Evolutionary conservation across 2,329 filamentous ascomycete genomes (phyloP), one percentile per base, ranked within the genome.

Genomic region (Penicillium sp.): DNA sequence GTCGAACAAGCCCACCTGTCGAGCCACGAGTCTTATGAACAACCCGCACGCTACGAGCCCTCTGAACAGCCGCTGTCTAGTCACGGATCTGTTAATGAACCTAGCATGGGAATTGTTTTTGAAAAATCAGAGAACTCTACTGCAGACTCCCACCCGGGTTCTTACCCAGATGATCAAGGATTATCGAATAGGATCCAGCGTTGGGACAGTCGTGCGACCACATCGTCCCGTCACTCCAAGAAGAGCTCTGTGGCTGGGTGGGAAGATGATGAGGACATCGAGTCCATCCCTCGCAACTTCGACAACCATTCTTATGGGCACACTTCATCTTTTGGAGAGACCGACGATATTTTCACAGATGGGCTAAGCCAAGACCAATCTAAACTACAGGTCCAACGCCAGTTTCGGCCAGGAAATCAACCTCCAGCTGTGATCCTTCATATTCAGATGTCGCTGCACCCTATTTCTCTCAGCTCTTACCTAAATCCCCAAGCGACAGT

Each of bases 401-500:
- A 61, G 29, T 47, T 29, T 49, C 61, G 58, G 37, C 51, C 64
- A 27, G 54, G 60, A 2, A 51, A 62, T 20, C 65, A 70, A 32
- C 59, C 65, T 4, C 71, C 68, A 20, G 66, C 71, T 17, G 63
- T 85, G 9, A 80, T 80, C 4, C 73, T 88, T 7, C 84, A 87
- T 64, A 84, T 88, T n/a, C 85, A 88, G 62, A 88, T 88, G 84
- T 83, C 82, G 4, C 74, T 85, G 3, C 83, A 86, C 64, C 84
- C 84, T 1, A 75, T 85, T 46, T 86, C 83, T 2, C 74, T 89
- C 9, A 78, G 80, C 7, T 79, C 82, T 1, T 87, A 84, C 59
- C 66, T 88, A 4, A 79, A 75, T 39, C 68, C 75, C 12, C 64
- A 71, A 34, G 52, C 65, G 8, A 46, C 51, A 18, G 45, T 44